A percentile compares a stretch with the other conserved stretches of the same genome.
These are phyloP conservation scores for Phaffomyces thermotolerans DNA, from an alignment of 805 yeast genomes.

Conservation along the genomic window DNA sequence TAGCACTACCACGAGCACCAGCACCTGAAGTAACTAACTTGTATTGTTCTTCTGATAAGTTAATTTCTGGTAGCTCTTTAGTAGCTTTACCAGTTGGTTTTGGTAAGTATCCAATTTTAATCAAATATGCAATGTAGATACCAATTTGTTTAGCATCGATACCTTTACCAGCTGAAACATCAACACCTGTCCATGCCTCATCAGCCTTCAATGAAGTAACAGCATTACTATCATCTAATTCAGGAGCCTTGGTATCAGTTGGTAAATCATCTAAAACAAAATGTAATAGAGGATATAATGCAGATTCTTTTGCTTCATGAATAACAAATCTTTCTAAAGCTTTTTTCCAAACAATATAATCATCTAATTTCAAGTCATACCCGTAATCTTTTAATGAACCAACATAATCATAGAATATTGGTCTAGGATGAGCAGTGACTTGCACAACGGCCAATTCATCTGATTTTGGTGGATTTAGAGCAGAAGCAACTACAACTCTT, in stretches of 20 bases:
- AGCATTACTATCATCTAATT: slow-evolving; percentile 83
- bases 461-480: slow-evolving; percentile 62
- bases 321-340: slow-evolving; percentile 72
- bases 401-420: slow-evolving; percentile 69
- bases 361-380: slow-evolving; percentile 52
- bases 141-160: slow-evolving; percentile 63
- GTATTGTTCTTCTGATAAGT: slow-evolving; percentile 49
- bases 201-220: slow-evolving; percentile 60
- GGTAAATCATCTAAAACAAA: slow-evolving; percentile 92
- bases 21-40: slow-evolving; percentile 56
- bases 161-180: slow-evolving; percentile 65
- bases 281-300: slow-evolving; percentile 87
- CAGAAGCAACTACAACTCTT: slow-evolving; percentile 74
- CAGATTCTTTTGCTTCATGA: slow-evolving; percentile 68
- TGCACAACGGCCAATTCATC: slow-evolving; percentile 69
- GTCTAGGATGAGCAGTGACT: slow-evolving; percentile 96
- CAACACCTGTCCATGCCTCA: slow-evolving; percentile 54
- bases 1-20: slow-evolving; percentile 67
- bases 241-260: slow-evolving; percentile 89
- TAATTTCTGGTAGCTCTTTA: slow-evolving; percentile 47
- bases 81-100: slow-evolving; percentile 42
- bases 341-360: slow-evolving; percentile 74
- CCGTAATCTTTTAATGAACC: slow-evolving; percentile 64
- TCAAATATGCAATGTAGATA: slow-evolving; percentile 71
- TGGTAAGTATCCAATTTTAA: slow-evolving; percentile 73